These are phyloP conservation scores for Globisporangium irregulare DNA, from an alignment of 352 stramenopile genomes.

Conservation along the genomic window DNA sequence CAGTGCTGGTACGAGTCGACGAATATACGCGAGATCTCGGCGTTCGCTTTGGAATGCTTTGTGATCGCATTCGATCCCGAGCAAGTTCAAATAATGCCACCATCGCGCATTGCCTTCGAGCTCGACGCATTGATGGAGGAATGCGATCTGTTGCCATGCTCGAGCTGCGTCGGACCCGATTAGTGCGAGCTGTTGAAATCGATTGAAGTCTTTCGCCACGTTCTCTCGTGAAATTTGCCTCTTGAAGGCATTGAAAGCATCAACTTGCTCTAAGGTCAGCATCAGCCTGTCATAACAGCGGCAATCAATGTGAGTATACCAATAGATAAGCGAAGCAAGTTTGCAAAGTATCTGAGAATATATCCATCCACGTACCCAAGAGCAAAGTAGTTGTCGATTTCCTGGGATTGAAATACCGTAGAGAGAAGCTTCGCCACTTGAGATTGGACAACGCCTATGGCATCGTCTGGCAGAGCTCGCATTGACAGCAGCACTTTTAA, in stretches of 20 bases:
- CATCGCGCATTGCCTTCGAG: conserved; percentile 78
- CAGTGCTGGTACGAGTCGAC: conserved; percentile 52
- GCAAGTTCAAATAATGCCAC: conserved; percentile 79
- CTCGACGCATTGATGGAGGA: conserved; percentile 78
- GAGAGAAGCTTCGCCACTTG: conserved; percentile 61
- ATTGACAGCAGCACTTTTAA: conserved; percentile 65
- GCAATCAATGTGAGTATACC: neutral
- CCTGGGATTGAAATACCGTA: conserved; percentile 64
- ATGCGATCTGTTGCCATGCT: conserved; percentile 78
- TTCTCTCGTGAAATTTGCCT: conserved; percentile 80
- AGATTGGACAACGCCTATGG: conserved; percentile 34
- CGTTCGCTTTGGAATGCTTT: conserved; percentile 73
- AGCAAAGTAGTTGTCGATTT: conserved; percentile 69
- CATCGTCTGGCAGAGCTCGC: conserved; percentile 52
- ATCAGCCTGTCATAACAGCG: conserved; percentile 39
- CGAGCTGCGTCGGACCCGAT: conserved; percentile 71
- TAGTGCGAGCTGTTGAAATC: conserved; percentile 72
- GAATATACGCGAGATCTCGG: conserved; percentile 68
- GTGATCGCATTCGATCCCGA: conserved; percentile 75
- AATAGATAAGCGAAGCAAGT: neutral
- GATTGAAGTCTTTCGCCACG: conserved; percentile 76
- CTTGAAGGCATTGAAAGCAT: conserved; percentile 68
- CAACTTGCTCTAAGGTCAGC: conserved; percentile 72
- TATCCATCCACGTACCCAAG: conserved; percentile 34
- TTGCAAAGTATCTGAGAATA: neutral